Evolutionary conservation across 495 filamentous ascomycete genomes (phyloP).

Genomic region (Cudoniella acicularis): DNA sequence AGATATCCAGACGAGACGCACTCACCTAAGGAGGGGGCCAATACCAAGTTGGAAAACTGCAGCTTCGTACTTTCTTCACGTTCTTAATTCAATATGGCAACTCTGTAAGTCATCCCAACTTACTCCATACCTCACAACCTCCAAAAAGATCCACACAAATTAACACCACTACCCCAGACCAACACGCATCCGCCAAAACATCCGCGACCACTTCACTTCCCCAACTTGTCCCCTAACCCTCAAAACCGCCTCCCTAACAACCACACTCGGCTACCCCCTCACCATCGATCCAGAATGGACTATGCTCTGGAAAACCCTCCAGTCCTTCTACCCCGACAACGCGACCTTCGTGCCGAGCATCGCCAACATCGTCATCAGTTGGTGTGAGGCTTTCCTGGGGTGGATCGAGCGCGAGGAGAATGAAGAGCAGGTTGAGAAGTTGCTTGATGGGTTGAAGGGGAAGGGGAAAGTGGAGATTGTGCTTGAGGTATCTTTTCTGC

Average conservation of each 20-base stretch:
- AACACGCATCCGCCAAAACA: conserved; percentile 14
- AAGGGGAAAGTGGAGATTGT: conserved; percentile 9
- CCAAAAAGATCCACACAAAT: too few species aligned
- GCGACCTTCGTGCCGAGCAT: conserved; percentile 17
- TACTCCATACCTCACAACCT: too few species aligned
- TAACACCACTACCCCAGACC: conserved; percentile 7
- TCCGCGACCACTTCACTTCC: conserved; percentile 18
- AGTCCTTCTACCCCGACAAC: conserved; percentile 14
- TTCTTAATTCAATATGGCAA: conserved; percentile 1
- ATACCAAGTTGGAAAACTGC: neutral
- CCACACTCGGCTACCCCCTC: conserved; percentile 14
- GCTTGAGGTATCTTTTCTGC: conserved; percentile 14
- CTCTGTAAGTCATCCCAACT: conserved; percentile 2
- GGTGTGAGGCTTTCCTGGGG: conserved; percentile 20
- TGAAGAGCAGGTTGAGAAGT: conserved; percentile 19
- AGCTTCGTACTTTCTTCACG: neutral
- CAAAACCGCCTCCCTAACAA: neutral
- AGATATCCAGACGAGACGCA: too few species aligned
- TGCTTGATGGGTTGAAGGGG: conserved; percentile 12
- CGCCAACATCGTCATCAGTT: conserved; percentile 5
- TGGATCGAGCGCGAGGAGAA: conserved; percentile 19
- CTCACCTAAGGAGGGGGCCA: too few species aligned
- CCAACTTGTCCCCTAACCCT: neutral
- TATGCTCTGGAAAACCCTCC: conserved; percentile 20
- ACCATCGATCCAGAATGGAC: conserved; percentile 22